A percentile compares a stretch with the other conserved stretches of the same genome.
Evolutionary conservation across 331 rosid genomes (phyloP).

Genomic region (Rosa hybrid): DNA sequence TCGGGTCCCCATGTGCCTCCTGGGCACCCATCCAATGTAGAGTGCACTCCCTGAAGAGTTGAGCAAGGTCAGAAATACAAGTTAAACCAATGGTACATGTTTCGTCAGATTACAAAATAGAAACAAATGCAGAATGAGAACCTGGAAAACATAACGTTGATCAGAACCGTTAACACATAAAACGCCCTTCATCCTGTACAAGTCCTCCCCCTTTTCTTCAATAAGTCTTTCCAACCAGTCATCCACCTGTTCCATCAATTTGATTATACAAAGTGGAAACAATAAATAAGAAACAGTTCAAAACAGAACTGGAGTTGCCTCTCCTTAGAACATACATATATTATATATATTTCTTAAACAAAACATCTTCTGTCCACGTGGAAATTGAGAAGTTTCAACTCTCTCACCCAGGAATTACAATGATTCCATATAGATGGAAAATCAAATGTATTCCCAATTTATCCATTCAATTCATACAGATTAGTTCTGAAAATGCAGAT

Average conservation of each 20-base stretch:
- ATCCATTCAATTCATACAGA: background rate
- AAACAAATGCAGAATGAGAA: constrained; percentile 23
- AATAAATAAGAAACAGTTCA: constrained; percentile 1
- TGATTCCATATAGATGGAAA: background rate
- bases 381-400: background rate
- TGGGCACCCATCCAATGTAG: constrained; percentile 76
- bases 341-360: background rate
- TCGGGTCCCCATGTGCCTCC: constrained; percentile 71
- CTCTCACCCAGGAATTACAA: too few relatives aligned
- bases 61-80: background rate
- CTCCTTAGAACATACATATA: background rate
- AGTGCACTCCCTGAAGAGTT: constrained; percentile 79
- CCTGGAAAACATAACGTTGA: constrained; percentile 86
- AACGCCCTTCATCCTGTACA: constrained; percentile 91
- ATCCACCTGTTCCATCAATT: constrained; percentile 50
- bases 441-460: background rate
- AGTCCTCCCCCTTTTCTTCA: constrained; percentile 91
- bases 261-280: background rate
- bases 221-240: constrained; percentile 92
- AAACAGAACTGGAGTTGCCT: background rate
- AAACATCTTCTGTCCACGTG: background rate
- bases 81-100: background rate
- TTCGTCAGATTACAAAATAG: background rate
- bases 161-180: constrained; percentile 66
- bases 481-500: background rate